Evolutionary conservation across 192 early-diverging fungal genomes (phyloP), one percentile per base, ranked within the genome.

Genomic region (Umbelopsis sp.): DNA sequence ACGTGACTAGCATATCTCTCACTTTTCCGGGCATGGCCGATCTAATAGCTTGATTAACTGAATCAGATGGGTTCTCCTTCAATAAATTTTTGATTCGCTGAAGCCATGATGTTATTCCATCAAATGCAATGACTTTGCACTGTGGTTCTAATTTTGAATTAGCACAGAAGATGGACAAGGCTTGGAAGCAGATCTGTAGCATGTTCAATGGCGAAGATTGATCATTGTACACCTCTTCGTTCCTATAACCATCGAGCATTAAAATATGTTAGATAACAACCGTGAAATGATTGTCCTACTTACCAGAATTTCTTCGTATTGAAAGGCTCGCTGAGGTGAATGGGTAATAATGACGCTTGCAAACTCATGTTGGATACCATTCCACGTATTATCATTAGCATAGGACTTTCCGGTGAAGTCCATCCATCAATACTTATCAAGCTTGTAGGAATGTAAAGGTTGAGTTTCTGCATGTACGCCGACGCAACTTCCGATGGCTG

Each of bases 91-190:
- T 82, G 0, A 89, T 88, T 45, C 84, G 81, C 49, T 87, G 81
- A 16, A 91, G 81, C 90, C 91, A 93, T 24, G 85, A 79, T 6
- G 87, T 87, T 87, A 93, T 88, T 4, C 90, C 83, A 71, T 93
- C 91, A 76, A 93, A 93, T 12, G 90, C 89, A 10, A 90, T 74
- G 0, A 91, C 83, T 73, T 91, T 93, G 67, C 82, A 85, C 24
- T 84, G 86, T 8, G 88, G 82, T n/a, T 89, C 87, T 22, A 87
- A 75, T 50, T 86, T 82, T n/a, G 86, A 84, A 17, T 82, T 84
- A 4, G 82, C 85, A 43, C 91, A 93, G 9, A 93, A 78, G 6
- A 84, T 82, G 9, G 83, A 80, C 34, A 91, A 82, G 10, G 87
- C 84, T 21, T 83, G 82, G 68, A 93, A 91, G 10, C 88, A 78